Percentiles rank a stretch among this genome's conserved stretches.
These are phyloP conservation scores for Rhazya stricta DNA, from an alignment of 257 asterid genomes.

Conservation along the genomic window DNA sequence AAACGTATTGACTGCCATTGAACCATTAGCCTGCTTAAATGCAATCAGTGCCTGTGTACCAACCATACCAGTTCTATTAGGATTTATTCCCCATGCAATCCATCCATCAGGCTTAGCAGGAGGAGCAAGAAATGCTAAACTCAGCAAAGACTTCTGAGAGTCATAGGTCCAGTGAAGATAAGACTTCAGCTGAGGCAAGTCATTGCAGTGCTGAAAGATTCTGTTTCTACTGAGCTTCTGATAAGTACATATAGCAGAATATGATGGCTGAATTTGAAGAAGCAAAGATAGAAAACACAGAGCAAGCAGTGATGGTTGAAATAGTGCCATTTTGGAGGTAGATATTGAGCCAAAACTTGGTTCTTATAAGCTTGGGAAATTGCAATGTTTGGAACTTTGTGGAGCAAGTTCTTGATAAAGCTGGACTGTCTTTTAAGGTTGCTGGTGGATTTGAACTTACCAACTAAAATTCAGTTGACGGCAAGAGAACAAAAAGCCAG, in stretches of 20 bases:
- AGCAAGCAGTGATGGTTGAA: background rate
- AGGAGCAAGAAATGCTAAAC: conserved; percentile 54
- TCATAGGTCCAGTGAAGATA: conserved; percentile 60
- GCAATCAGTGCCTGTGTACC: conserved; percentile 70
- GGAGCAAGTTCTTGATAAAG: conserved; percentile 6
- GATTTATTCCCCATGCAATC: conserved; percentile 91
- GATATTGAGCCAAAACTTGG: background rate
- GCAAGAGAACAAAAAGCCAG: conserved; percentile 1
- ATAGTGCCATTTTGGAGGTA: conserved; percentile 2
- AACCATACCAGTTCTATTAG: conserved; percentile 56
- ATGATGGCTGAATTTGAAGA: conserved; percentile 40
- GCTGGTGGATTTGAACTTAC: conserved; percentile 3
- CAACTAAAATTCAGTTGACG: too few species aligned
- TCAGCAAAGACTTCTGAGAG: conserved; percentile 29
- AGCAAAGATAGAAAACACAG: background rate
- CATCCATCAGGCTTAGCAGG: conserved; percentile 61
- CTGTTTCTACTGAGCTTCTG: conserved; percentile 34
- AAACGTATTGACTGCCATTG: conserved; percentile 39
- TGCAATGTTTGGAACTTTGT: conserved; percentile 9
- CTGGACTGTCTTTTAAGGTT: background rate
- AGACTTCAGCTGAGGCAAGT: conserved; percentile 54
- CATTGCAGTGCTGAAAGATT: conserved; percentile 55
- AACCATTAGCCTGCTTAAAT: conserved; percentile 32
- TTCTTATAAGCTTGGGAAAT: background rate
- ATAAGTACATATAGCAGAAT: conserved; percentile 47